Base-by-base conservation (phyloP, 306 rosid genomes). In the Acacia crassicarpa region DNA sequence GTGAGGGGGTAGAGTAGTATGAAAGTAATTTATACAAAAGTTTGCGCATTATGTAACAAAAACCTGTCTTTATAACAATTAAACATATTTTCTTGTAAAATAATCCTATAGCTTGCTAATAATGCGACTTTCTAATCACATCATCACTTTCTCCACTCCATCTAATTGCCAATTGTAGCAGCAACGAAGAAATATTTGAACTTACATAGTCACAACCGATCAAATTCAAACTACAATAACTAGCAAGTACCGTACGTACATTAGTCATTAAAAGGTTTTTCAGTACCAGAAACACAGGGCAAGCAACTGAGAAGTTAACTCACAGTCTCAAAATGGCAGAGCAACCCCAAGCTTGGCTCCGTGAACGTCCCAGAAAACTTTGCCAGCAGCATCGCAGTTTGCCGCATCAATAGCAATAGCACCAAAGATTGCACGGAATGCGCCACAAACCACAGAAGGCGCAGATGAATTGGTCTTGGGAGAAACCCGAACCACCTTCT, bases 341-440 rank as follows among this genome's bases (percentile, higher is more conserved):
- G 76, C 79, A 62, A 22, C 9, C 14, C 90, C 91, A 15, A 74
- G 72, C 68, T 86, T 75, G 78, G 81, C 85, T 35, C 86, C 82
- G 69, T 91, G 92, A 84, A 89, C 44, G 49, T 20, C 71, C 93
- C 86, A 90, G 87, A 91, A 91, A 45, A 71, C 32, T n/a, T 71
- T 44, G 81, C 93, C 97, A 2, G 93, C 98, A 30, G 73, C 87
- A 74, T 88, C 90, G 35, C 84, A 6, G 13, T 81, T 85, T 4
- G 80, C 89, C 1, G 75, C 2, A 79, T 91, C 98, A 76, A 93
- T 15, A 81, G 94, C 91, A 80, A 93, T 83, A 13, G 97, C 98
- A 38, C 86, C 93, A 40, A 94, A 89, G 51, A 94, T 82, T 7
- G 97, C 91, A 16, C 98, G 89, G 54, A 91, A 91, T 1, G 98